Percentiles rank a stretch among this genome's conserved stretches.
phyloP scores from a whole-genome alignment of 1,284 basidiomycete genomes.

The Earliella scabrosa region DNA sequence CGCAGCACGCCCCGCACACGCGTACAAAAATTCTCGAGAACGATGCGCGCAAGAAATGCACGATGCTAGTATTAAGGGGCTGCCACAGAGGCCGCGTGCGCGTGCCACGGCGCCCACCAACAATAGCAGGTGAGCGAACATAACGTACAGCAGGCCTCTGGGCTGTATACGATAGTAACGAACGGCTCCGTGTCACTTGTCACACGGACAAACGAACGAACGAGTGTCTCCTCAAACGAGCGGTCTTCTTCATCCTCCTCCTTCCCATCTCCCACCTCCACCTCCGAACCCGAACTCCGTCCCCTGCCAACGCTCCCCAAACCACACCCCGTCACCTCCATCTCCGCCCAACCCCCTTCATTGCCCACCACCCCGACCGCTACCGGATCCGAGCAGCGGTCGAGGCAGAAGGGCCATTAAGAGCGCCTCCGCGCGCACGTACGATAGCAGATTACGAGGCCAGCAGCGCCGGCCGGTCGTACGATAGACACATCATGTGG shows the following conservation, averaged over 20 bases:
- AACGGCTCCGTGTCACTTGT: constrained; percentile 1
- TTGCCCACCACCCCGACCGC: no score
- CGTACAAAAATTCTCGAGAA: no score
- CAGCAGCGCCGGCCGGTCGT: no score
- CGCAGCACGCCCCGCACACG: no score
- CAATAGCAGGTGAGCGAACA: no score
- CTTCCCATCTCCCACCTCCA: not conserved
- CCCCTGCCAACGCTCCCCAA: not conserved
- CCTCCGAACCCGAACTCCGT: not conserved
- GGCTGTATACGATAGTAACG: constrained; percentile 3
- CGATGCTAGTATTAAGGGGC: no score
- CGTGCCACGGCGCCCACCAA: no score
- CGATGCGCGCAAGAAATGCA: no score
- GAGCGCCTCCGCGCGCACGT: not conserved
- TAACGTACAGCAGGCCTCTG: no score
- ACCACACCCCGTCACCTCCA: not conserved
- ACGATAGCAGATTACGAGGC: not conserved
- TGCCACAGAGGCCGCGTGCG: no score
- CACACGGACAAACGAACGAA: not conserved
- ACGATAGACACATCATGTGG: not conserved
- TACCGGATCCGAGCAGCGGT: no score
- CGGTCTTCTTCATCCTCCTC: not conserved
- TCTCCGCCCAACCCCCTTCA: not conserved
- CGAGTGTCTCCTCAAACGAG: not conserved
- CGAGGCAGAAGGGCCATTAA: no score